Conservation (phyloP, 192 early-diverging fungal genomes). For the Backusella tuberculispora region DNA sequence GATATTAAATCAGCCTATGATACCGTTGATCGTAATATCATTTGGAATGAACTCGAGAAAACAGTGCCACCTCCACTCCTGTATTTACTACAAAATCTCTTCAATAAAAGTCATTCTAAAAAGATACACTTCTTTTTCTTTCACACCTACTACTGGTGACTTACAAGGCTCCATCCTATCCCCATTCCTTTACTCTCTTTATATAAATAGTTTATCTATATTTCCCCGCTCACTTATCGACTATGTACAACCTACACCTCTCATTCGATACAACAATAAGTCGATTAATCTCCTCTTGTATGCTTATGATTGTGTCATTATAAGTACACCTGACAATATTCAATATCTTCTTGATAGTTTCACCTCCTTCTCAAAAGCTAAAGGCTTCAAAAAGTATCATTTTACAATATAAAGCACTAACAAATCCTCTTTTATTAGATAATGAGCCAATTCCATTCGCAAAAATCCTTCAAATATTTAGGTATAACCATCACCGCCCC, state of each 20-base stretch:
- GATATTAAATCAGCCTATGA: constrained; percentile 20
- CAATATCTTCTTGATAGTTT: neutral
- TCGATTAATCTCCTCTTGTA: neutral
- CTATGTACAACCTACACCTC: neutral
- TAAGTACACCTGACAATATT: neutral
- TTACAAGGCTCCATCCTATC: constrained; percentile 30
- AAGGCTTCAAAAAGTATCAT: neutral
- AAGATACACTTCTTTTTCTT: neutral
- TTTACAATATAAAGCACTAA: neutral
- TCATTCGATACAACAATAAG: neutral
- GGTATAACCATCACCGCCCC: no score
- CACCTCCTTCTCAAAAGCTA: neutral
- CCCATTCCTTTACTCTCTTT: constrained; percentile 29
- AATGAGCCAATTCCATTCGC: no score
- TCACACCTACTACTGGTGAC: neutral
- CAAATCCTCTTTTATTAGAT: neutral
- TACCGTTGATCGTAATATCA: neutral
- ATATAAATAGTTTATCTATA: constrained; percentile 20
- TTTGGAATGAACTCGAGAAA: neutral
- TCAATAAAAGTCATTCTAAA: neutral
- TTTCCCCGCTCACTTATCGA: neutral
- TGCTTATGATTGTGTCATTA: neutral
- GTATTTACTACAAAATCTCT: neutral
- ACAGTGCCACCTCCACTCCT: neutral
- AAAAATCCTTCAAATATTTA: no score